phyloP scores from a whole-genome alignment of 495 filamentous ascomycete genomes.

The Aspergillus indologenus region DNA sequence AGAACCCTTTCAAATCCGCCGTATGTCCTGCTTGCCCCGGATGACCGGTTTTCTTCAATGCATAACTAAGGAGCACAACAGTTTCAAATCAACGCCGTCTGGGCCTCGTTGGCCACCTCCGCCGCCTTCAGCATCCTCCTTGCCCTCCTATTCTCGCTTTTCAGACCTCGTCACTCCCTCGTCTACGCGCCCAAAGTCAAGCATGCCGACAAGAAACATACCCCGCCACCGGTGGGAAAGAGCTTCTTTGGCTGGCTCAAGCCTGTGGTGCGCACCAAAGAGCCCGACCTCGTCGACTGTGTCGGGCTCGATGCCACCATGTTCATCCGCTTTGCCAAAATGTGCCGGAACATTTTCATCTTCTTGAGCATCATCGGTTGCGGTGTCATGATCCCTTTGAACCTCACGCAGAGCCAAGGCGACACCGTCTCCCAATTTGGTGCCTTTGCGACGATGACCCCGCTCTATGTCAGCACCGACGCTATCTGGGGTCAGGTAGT shows the following conservation, averaged over 20 bases:
- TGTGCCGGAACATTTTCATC: slow-evolving; percentile 90
- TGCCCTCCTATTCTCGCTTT: slow-evolving; percentile 75
- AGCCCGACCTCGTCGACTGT: slow-evolving; percentile 69
- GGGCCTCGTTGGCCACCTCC: slow-evolving; percentile 80
- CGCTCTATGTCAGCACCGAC: slow-evolving; percentile 42
- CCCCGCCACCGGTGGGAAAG: slow-evolving; percentile 85
- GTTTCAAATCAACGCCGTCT: slow-evolving; percentile 64
- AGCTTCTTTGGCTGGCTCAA: slow-evolving; percentile 81
- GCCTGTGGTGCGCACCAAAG: slow-evolving; percentile 72
- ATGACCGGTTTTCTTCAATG: neutral
- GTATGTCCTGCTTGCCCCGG: slow-evolving; percentile 27
- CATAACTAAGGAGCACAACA: slow-evolving; percentile 22
- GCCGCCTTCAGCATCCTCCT: slow-evolving; percentile 68
- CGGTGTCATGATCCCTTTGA: slow-evolving; percentile 78
- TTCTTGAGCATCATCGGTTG: slow-evolving; percentile 71
- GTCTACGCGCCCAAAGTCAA: slow-evolving; percentile 95
- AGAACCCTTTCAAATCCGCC: slow-evolving; percentile 45
- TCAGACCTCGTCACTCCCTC: slow-evolving; percentile 83
- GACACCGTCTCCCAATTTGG: slow-evolving; percentile 17
- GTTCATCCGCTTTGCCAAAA: slow-evolving; percentile 82
- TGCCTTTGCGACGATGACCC: slow-evolving; percentile 54
- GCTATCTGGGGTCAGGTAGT: slow-evolving; percentile 77
- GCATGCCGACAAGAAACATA: slow-evolving; percentile 86
- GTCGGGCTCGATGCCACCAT: slow-evolving; percentile 87
- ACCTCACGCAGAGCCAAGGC: slow-evolving; percentile 54